Conservation (phyloP, 257 asterid species). For the Penstemon eatonii region DNA sequence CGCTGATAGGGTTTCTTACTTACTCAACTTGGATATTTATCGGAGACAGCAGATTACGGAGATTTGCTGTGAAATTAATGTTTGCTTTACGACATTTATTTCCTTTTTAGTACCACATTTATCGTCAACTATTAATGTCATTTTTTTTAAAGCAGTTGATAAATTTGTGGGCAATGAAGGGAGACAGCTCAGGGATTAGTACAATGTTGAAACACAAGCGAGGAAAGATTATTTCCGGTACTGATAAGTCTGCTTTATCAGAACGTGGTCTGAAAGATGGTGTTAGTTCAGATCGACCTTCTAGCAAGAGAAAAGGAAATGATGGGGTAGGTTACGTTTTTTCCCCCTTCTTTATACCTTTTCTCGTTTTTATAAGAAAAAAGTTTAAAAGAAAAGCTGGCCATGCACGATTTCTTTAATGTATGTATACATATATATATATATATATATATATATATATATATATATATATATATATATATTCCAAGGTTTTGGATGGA, state of each 20-base stretch:
- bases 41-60: not conserved
- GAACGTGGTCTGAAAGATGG: slow-evolving; percentile 32
- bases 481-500: not conserved
- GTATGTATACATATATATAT: not conserved
- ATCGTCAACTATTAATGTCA: not conserved
- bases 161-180: slow-evolving; percentile 43
- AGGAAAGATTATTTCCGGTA: slow-evolving; percentile 47
- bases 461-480: too few species aligned
- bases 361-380: not conserved
- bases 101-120: slow-evolving; percentile 14
- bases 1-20: not conserved
- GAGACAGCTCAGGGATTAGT: slow-evolving; percentile 39
- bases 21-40: not conserved
- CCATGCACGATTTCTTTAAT: slow-evolving; percentile 8
- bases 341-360: slow-evolving; percentile 5
- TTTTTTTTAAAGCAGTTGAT: slow-evolving; percentile 21
- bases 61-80: not conserved
- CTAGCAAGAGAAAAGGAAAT: slow-evolving; percentile 59
- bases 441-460: too few species aligned
- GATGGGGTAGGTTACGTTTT: slow-evolving; percentile 55
- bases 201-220: slow-evolving; percentile 56
- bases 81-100: not conserved
- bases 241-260: slow-evolving; percentile 39
- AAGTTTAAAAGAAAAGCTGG: not conserved
- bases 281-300: slow-evolving; percentile 27